phyloP scores from a whole-genome alignment of 352 stramenopile genomes.

The Pythium oligandrum region DNA sequence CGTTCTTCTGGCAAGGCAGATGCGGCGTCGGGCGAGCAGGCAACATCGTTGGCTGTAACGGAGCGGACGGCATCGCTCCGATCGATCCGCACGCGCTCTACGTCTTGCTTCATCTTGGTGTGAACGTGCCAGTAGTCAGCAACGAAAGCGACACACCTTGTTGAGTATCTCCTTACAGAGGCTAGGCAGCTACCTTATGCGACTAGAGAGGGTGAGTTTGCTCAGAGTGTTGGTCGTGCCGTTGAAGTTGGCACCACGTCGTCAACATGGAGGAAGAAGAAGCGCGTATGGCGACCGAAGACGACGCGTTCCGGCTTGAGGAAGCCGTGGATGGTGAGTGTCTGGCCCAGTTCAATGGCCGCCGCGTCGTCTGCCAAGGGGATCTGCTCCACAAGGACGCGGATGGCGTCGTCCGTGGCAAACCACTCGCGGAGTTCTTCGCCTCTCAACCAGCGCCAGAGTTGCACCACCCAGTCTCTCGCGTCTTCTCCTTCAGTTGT shows the following conservation, averaged over 20 bases:
- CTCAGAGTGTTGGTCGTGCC: too few relatives aligned
- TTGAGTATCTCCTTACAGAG: too few relatives aligned
- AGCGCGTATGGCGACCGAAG: conserved; percentile 7
- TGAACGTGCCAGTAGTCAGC: too few relatives aligned
- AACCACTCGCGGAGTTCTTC: conserved; percentile 9
- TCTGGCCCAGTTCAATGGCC: conserved; percentile 11
- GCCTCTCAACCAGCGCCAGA: conserved; percentile 1
- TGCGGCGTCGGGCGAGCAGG: too few relatives aligned
- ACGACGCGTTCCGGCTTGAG: conserved; percentile 7
- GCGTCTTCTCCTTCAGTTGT: conserved; percentile 7
- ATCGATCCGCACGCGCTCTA: too few relatives aligned
- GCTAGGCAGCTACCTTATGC: too few relatives aligned
- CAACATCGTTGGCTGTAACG: too few relatives aligned
- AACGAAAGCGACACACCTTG: too few relatives aligned
- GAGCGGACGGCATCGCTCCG: too few relatives aligned
- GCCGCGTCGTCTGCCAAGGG: conserved; percentile 7
- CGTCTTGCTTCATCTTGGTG: too few relatives aligned
- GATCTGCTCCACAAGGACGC: conserved; percentile 2
- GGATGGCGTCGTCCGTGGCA: conserved; percentile 12
- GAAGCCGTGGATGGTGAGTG: conserved; percentile 10
- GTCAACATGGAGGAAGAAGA: conserved; percentile 11
- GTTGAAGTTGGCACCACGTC: not conserved
- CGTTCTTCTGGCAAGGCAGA: too few relatives aligned
- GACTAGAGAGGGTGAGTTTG: too few relatives aligned
- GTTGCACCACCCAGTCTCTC: conserved; percentile 1